phyloP scores from a whole-genome alignment of 371 early-diverging fungal species.

The Phascolomyces articulosus region DNA sequence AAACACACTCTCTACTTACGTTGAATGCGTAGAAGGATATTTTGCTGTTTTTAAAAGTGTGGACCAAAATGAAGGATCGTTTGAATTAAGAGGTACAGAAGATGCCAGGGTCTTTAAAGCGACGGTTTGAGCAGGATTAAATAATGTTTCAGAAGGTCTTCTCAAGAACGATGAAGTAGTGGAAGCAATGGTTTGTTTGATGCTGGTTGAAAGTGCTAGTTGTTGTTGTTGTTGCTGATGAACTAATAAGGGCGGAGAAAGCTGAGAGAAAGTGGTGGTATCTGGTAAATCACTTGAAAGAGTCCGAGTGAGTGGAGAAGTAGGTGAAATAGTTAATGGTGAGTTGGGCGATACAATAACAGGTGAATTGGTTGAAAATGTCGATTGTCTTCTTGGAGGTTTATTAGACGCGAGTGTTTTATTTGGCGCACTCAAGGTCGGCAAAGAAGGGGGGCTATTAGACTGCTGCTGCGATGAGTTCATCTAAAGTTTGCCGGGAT shows the following conservation, averaged over 20 bases:
- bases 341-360: constrained; percentile 20
- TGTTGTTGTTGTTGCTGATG: constrained; percentile 1
- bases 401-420: constrained; percentile 35
- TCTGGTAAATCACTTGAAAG: constrained; percentile 36
- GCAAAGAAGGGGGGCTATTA: constrained; percentile 16
- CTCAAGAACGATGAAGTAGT: constrained; percentile 21
- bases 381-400: constrained; percentile 26
- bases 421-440: constrained; percentile 37
- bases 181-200: constrained; percentile 23
- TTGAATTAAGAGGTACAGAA: constrained; percentile 12
- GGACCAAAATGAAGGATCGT: constrained; percentile 47
- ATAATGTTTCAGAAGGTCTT: constrained; percentile 32
- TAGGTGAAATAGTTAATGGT: constrained; percentile 7
- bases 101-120: constrained; percentile 54
- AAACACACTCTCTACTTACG: constrained; percentile 30
- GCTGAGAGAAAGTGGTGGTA: constrained; percentile 20
- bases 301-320: constrained; percentile 23
- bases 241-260: constrained; percentile 1
- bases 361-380: constrained; percentile 14
- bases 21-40: constrained; percentile 47
- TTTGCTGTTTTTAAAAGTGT: constrained; percentile 48
- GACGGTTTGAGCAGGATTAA: constrained; percentile 39
- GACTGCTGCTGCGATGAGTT: constrained; percentile 25
- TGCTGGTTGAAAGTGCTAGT: constrained; percentile 6
- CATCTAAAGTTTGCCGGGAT: constrained; percentile 10